Evolutionary conservation across 2,329 filamentous ascomycete species (phyloP), one percentile per base, ranked within the genome.

Genomic region (Aureobasidium sp.): DNA sequence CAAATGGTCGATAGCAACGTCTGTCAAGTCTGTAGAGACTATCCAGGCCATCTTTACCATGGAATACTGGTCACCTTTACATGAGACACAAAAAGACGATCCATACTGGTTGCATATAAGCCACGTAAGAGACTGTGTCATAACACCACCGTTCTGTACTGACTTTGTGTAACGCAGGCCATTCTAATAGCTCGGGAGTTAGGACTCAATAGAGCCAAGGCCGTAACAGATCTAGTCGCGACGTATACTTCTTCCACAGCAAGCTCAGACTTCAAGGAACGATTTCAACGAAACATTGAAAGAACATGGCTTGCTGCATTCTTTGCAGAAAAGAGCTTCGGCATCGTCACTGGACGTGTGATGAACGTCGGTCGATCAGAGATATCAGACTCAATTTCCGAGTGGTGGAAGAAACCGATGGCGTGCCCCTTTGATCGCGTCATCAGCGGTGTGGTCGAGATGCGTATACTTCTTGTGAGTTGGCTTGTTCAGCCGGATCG

Each of bases 61-160:
- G 41, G 55, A 45, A 25, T 58, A 58, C 31, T 58, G 55, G 55
- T 45, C 41, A 20, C 55, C 41, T 1, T 31, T 41, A 1, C 31
- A 58, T 44, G 55, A 58, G 7, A 58, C 41, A 5, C 55, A 58
- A 20, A 58, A 47, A 15, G 55, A 58, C 22, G 55, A 58, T 37
- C 55, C 55, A n/a, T 58, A 58, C 15, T 58, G 55, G 55, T 37
- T 58, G 31, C 41, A 47, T 8, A 29, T 58, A 25, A 58, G 55
- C n/a, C 55, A 58, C 27, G 55, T 58, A 58, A 47, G 42, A 37
- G 5, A 45, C 14, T 29, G 15, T 20, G 8, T 20, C 3, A 1
- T 29, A 0, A 48, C 3, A 15, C 9, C 17, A 25, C 27, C 17
- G 22, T 17, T 2, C 5, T 7, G 2, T 20, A 3, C 39, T 41